Evolutionary conservation across 2,329 filamentous ascomycete species (phyloP).

Genomic region (Exserohilum turcica): DNA sequence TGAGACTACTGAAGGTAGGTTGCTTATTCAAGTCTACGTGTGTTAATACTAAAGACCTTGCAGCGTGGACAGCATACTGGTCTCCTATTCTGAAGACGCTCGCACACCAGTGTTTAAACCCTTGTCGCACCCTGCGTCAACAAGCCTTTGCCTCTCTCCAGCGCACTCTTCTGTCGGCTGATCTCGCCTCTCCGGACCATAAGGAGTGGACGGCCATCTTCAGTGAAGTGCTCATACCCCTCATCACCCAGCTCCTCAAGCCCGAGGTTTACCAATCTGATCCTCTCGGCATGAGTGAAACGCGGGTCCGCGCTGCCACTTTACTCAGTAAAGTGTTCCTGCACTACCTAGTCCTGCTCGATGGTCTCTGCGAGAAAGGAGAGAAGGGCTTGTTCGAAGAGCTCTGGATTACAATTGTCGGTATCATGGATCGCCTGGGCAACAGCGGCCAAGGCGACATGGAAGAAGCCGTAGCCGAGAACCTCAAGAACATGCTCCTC

Average conservation of each 20-base stretch:
- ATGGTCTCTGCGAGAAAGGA: slow-evolving; percentile 63
- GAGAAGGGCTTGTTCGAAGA: slow-evolving; percentile 74
- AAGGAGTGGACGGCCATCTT: slow-evolving; percentile 96
- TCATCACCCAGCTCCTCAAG: slow-evolving; percentile 85
- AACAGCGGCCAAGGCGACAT: slow-evolving; percentile 91
- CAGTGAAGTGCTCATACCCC: slow-evolving; percentile 87
- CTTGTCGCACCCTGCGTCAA: slow-evolving; percentile 89
- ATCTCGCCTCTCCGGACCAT: slow-evolving; percentile 81
- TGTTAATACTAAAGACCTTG: neutral
- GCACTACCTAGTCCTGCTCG: slow-evolving; percentile 85
- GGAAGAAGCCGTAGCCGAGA: slow-evolving; percentile 93
- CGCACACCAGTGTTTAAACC: slow-evolving; percentile 89
- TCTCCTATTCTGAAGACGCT: slow-evolving; percentile 89
- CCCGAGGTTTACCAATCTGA: slow-evolving; percentile 94
- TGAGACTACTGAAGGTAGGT: slow-evolving; percentile 77
- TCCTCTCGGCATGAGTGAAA: slow-evolving; percentile 92
- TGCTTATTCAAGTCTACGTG: neutral
- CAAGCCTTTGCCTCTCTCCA: slow-evolving; percentile 86
- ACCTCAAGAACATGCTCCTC: slow-evolving; percentile 91
- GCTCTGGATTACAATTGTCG: slow-evolving; percentile 89
- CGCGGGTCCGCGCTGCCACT: slow-evolving; percentile 86
- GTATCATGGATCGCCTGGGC: slow-evolving; percentile 94
- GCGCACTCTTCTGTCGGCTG: slow-evolving; percentile 80
- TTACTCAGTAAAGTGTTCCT: slow-evolving; percentile 94
- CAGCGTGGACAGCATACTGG: slow-evolving; percentile 98